Conservation (phyloP, 1,284 basidiomycete species). For the Malassezia globosa region DNA sequence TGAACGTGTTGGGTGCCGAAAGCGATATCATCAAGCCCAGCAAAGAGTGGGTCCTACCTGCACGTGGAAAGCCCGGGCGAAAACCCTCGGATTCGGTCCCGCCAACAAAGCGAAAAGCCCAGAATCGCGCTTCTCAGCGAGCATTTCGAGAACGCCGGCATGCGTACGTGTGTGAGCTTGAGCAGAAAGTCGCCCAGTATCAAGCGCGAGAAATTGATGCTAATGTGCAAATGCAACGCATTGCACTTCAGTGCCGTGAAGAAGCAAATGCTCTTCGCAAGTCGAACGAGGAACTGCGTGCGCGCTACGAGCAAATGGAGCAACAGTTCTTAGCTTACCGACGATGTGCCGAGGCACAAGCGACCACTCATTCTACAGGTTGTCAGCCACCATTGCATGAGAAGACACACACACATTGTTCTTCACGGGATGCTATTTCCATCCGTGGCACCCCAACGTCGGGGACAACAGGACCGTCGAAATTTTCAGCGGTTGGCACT, state of each 20-base stretch:
- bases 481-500: neutral
- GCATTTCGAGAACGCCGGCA: slow-evolving; percentile 38
- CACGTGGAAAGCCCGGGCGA: slow-evolving; percentile 43
- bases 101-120: slow-evolving; percentile 42
- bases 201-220: slow-evolving; percentile 35
- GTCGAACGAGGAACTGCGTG: slow-evolving; percentile 21
- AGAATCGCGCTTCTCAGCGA: slow-evolving; percentile 39
- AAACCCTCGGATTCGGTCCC: slow-evolving; percentile 42
- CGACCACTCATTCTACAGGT: neutral
- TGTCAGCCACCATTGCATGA: neutral
- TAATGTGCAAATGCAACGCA: slow-evolving; percentile 37
- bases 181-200: slow-evolving; percentile 32
- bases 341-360: neutral
- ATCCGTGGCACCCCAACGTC: neutral
- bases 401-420: slow-evolving; percentile 1
- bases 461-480: neutral
- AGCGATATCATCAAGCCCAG: slow-evolving; percentile 29
- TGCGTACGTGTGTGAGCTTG: slow-evolving; percentile 35
- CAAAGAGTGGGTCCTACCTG: slow-evolving; percentile 44
- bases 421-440: neutral
- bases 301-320: slow-evolving; percentile 23
- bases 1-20: no score
- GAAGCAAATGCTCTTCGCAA: slow-evolving; percentile 28
- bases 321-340: neutral
- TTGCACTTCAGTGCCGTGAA: slow-evolving; percentile 29